Base-by-base conservation (phyloP, 257 asterid genomes). In the Striga asiatica region DNA sequence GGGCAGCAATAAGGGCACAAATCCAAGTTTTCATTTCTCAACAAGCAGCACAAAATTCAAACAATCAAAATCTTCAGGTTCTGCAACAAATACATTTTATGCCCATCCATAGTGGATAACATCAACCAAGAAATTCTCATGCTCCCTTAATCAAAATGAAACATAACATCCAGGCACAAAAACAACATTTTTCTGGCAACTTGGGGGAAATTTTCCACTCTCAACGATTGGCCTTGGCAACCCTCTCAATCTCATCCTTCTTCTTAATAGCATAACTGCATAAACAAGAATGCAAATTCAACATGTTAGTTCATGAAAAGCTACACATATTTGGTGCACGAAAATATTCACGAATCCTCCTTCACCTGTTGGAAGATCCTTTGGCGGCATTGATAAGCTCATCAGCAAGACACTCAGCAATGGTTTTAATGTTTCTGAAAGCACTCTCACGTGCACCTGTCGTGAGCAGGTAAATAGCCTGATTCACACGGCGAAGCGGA, bases 191-290 rank as follows among this genome's bases (percentile, higher is more conserved):
- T n/a, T 31, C 45, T 41, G 45, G 14, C 2, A 9, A 19, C 37
- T 57, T 5, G n/a, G n/a, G n/a, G n/a, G n/a, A 1, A 16, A 43
- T 17, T 13, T 34, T 34, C 41, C 10, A 9, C 41, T 18, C 73
- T 79, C 32, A 86, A 79, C 94, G 92, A 64, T 86, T 86, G 61
- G 94, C 96, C 82, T 86, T 86, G 20, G 94, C 96, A 71, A 86
- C 95, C 66, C 95, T 78, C 76, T 86, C 95, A 61, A 86, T 86
- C 79, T 86, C 94, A 6, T 86, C 94, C 56, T 86, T 86, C 94
- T 83, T 86, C 69, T 86, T 86, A 2, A 86, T 86, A 7, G 96
- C 96, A 61, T 86, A 86, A 79, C 96, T 86, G 82, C 69, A 55
- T 5, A 62, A 39, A 14, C n/a, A 14, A 1, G 4, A 9, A n/a